Base-by-base conservation (phyloP, 805 yeast genomes). In the Candida taoyuanica region DNA sequence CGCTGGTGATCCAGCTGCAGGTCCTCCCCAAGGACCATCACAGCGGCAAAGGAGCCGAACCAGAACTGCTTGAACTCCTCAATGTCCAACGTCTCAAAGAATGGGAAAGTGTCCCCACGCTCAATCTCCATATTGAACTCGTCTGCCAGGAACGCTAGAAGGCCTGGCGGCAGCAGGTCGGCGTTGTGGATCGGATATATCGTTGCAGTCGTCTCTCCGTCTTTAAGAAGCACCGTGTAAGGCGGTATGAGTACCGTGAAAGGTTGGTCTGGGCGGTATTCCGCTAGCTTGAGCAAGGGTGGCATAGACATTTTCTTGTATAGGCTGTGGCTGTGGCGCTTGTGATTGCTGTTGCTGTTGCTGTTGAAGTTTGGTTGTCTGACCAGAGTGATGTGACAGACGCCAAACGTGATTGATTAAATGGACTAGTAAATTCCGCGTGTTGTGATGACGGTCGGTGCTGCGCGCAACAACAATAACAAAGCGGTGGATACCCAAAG, bases 71-170 rank as follows among this genome's bases (percentile, higher is more conserved):
- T 82, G 55, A 91, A 93, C 44, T 83, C 79, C 37, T 85, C 86
- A 30, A 85, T 63, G 26, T 79, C 76, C 35, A 91, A 63, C 3
- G 85, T 78, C 47, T 88, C 95, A 48, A 86, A 83, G 57, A 85
- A 84, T 2, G 97, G 89, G 56, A 76, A 81, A 7, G 95, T 82
- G 44, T 85, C 91, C 26, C 97, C 97, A 31, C 86, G 70, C 44
- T 81, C 89, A 17, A 91, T 77, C 58, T 91, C 98, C 78, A 84
- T 82, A 60, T 91, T 91, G 64, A 85, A 85, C 62, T 93, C 98
- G 57, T 89, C 97, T 45, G 91, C 78, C 29, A 91, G 59, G 55
- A 91, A 89, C 15, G 84, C 82, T 28, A 87, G 59, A 19, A 91
- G 66, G 0, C 87, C 91, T 2, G 76, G 74, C 0, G 98, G 98